Conservation (phyloP, 345 rosid species). For the Salix udensis region DNA sequence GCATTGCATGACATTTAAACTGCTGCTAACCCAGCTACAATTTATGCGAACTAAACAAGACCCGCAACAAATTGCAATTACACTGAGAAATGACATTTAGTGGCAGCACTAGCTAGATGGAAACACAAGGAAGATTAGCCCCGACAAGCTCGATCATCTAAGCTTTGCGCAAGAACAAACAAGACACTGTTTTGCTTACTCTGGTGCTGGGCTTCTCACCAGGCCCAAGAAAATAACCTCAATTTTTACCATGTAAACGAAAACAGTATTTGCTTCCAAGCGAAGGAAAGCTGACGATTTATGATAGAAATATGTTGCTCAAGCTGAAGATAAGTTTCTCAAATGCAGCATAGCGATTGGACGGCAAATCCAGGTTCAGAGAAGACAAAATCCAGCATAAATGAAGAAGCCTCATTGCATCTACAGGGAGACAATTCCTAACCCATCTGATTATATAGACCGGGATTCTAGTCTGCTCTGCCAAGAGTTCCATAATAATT, state of each 20-base stretch:
- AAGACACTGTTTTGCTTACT: not conserved
- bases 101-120: no score
- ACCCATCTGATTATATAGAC: no score
- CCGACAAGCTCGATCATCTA: not conserved
- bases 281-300: not conserved
- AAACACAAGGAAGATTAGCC: not conserved
- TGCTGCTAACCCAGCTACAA: no score
- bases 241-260: not conserved
- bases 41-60: not conserved
- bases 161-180: not conserved
- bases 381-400: no score
- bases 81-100: not conserved
- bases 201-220: not conserved
- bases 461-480: not conserved
- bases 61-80: not conserved
- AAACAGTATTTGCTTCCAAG: not conserved
- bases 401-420: no score
- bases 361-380: no score
- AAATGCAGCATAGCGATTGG: no score
- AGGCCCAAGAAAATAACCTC: not conserved
- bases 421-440: no score
- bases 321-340: no score
- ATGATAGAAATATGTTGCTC: not conserved
- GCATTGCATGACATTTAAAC: no score
- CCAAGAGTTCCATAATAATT: not conserved